Conservation (phyloP, 2,329 filamentous ascomycete species). For the Dactylellina drechsleri region DNA sequence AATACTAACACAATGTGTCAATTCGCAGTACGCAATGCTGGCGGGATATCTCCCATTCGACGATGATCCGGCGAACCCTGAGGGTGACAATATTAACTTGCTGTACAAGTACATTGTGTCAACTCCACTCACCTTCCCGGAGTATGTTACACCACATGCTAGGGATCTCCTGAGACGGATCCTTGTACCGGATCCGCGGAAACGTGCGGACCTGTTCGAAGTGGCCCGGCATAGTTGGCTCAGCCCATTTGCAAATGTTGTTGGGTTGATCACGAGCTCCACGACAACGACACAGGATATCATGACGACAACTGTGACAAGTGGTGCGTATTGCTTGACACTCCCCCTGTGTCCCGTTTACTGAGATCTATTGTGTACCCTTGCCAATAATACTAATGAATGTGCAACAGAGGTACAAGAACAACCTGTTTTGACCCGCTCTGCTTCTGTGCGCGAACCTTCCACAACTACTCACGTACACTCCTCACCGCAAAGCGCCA, state of each 20-base stretch:
- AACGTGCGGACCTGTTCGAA: constrained; percentile 94
- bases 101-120: constrained; percentile 99
- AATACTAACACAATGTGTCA: constrained; percentile 52
- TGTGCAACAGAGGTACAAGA: constrained; percentile 66
- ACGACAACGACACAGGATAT: constrained; percentile 89
- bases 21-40: constrained; percentile 89
- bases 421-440: constrained; percentile 56
- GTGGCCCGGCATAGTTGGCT: constrained; percentile 98
- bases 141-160: constrained; percentile 97
- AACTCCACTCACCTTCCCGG: constrained; percentile 94
- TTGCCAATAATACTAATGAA: background rate
- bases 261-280: constrained; percentile 95
- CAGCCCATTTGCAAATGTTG: constrained; percentile 94
- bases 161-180: constrained; percentile 91
- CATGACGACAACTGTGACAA: constrained; percentile 77
- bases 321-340: constrained; percentile 63
- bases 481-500: constrained; percentile 63
- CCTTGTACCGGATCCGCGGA: constrained; percentile 91
- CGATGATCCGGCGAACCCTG: constrained; percentile 96
- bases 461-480: constrained; percentile 72
- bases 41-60: constrained; percentile 97
- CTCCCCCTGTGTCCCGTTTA: background rate
- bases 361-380: background rate
- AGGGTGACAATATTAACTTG: constrained; percentile 98
- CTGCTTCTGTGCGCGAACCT: constrained; percentile 86